Base-by-base conservation (phyloP, 2,329 filamentous ascomycete species). In the Trichoderma brevicompactum region DNA sequence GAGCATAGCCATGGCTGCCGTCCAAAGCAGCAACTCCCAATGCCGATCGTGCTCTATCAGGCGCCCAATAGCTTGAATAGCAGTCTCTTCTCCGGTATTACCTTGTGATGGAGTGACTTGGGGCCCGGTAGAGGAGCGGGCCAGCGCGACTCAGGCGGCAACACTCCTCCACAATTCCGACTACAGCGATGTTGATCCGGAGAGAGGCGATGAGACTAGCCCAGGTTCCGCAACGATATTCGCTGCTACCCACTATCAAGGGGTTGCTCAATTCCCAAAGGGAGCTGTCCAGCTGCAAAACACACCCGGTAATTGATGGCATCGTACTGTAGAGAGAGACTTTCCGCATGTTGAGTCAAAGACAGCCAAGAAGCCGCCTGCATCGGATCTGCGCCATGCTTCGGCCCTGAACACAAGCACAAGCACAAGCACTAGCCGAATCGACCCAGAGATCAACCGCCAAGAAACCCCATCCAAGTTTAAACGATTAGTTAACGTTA, bases 401-500 rank as follows among this genome's bases (percentile, higher is more conserved):
- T 23, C 10, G 38, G 19, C 10, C 28, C 40, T 12, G n/a, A 61
- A 12, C 48, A 62, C 23, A 12, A 17, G 12, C 28, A 53, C 60
- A 46, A 63, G 49, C 48, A 62, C 23, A 12, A 17, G 12, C 28
- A 53, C 60, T 53, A 63, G 49, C 41, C 38, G 28, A 48, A 60
- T 49, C 43, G 17, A 13, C 43, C 36, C 34, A 49, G 34, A 43
- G 60, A 63, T 63, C 59, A 54, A 46, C 60, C 36, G 49, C 48
- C 28, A 46, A 53, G 60, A 17, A 13, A 13, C 17, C 48, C 9
- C 38, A 19, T 36, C 46, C 34, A 53, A 62, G 59, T 62, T 19
- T 62, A 62, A 62, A 36, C 48, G 36, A 17, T 44, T 52, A 44
- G 56, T 50, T 49, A 50, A 60, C 41, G 59, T 62, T 62, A 62